Percentiles rank a stretch among this genome's conserved stretches.
These are phyloP conservation scores for Solanum phureja DNA, from an alignment of 257 asterid species.

Conservation along the genomic window DNA sequence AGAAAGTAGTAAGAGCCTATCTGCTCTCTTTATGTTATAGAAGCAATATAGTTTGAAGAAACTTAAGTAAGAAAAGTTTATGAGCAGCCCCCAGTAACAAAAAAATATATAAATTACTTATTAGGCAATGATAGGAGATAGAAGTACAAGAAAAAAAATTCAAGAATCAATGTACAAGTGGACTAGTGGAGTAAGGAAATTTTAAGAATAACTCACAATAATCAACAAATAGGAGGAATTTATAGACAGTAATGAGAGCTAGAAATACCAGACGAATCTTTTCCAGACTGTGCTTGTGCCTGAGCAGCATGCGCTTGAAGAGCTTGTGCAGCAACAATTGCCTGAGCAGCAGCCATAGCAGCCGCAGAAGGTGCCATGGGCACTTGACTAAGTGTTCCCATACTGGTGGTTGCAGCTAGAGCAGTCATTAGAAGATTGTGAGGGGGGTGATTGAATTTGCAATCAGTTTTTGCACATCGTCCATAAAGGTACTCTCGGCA, in stretches of 20 bases:
- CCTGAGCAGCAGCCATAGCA: conserved; percentile 99
- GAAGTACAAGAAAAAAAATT: background rate
- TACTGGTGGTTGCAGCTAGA: conserved; percentile 63
- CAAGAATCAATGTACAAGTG: background rate
- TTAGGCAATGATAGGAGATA: background rate
- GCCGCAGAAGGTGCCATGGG: conserved; percentile 99
- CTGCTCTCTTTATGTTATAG: background rate
- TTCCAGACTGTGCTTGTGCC: conserved; percentile 51
- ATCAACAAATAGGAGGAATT: background rate
- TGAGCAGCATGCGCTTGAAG: conserved; percentile 96
- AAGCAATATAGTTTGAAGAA: background rate
- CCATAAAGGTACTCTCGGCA: conserved; percentile 89
- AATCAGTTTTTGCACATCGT: conserved; percentile 63
- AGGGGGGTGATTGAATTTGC: conserved; percentile 86
- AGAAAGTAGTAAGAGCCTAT: background rate
- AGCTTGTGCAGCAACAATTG: conserved; percentile 98
- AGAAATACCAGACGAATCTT: conserved; percentile 50
- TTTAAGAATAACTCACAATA: background rate
- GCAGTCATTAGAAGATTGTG: conserved; percentile 83
- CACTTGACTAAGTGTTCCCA: conserved; percentile 80
- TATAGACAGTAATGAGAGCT: background rate
- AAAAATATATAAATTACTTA: background rate
- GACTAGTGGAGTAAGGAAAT: background rate
- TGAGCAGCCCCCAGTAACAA: background rate
- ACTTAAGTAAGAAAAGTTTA: background rate